Evolutionary conservation across 1,284 basidiomycete genomes (phyloP), one percentile per base, ranked within the genome.

Genomic region (Sanghuangporus weigelae): DNA sequence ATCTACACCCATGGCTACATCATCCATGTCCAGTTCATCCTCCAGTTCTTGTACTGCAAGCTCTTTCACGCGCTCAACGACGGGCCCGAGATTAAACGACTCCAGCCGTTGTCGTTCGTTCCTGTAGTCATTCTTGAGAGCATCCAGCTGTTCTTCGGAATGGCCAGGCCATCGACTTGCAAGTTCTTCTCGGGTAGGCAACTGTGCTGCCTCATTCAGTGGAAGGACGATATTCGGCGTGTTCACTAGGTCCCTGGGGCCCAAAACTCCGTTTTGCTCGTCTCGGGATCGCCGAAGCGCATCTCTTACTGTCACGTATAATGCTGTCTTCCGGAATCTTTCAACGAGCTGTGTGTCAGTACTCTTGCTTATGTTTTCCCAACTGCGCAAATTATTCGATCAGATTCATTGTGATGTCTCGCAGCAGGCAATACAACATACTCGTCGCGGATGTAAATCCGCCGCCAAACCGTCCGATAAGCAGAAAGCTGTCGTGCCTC

Each of bases 391-490:
- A 16, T 35, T 16, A 23, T 53, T 23, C 12, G 26, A 51, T 38
- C 63, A 62, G 21, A 31, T 38, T 39, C 1, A 14, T 3, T n/a
- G 21, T 6, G 11, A 11, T 19, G 40, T 7, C 26, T 42, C 16
- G 16, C 46, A 38, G 46, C 36, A 58, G 23, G 44, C 14, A 44
- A 53, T 40, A n/a, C 36, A 8, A 78, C 87, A 69, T 72, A 96
- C 93, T 97, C 87, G 72, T 98, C 95, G 60, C 92, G 86, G 50
- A 92, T 80, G 71, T 93, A 96, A 54, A 96, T 84, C 36, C 96
- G 80, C 44, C 95, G 82, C 96, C 95, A 98, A 19, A 93, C 81
- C 38, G 84, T 84, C 49, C 85, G 79, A 70, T 93, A 82, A 2
- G 90, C 87, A 36, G 90, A 84, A 42, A 82, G 71, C 71, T 82